Evolutionary conservation across 2,329 filamentous ascomycete genomes (phyloP).

Genomic region (Ploettnerulaceae sp.): DNA sequence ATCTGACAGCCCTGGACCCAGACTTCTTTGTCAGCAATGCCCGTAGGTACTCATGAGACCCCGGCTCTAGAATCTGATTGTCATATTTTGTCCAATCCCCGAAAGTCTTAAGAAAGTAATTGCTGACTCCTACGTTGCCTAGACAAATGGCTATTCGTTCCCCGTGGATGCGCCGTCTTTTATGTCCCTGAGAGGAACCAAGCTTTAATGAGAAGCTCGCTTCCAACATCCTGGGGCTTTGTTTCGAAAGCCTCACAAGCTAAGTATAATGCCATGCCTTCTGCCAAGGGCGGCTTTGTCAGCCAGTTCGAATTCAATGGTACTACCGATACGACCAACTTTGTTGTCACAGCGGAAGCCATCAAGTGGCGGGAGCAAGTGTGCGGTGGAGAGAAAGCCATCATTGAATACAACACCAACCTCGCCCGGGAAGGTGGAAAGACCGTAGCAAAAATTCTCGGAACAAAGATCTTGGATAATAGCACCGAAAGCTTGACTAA

Average conservation of each 20-base stretch:
- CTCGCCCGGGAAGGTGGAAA: slow-evolving; percentile 62
- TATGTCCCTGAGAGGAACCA: slow-evolving; percentile 77
- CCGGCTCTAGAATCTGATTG: too few relatives aligned
- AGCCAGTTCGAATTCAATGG: slow-evolving; percentile 71
- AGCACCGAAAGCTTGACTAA: slow-evolving; percentile 52
- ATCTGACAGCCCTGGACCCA: slow-evolving; percentile 61
- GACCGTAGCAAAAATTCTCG: slow-evolving; percentile 55
- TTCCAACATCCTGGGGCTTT: slow-evolving; percentile 84
- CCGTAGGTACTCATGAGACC: too few relatives aligned
- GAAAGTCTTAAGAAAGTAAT: too few relatives aligned
- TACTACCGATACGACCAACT: too few relatives aligned
- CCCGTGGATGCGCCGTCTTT: slow-evolving; percentile 74
- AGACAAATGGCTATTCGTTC: slow-evolving; percentile 88
- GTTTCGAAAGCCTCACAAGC: too few relatives aligned
- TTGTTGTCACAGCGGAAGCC: too few relatives aligned
- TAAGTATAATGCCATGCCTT: slow-evolving; percentile 40
- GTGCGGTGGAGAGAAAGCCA: slow-evolving; percentile 68
- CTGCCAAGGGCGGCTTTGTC: slow-evolving; percentile 54
- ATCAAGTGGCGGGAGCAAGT: slow-evolving; percentile 64
- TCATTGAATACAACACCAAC: slow-evolving; percentile 57
- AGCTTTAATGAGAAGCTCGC: slow-evolving; percentile 62
- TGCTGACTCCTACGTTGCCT: too few relatives aligned
- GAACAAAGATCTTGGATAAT: slow-evolving; percentile 70
- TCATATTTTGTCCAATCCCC: too few relatives aligned
- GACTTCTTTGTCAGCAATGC: slow-evolving; percentile 87